These are phyloP conservation scores for Lachnellula occidentalis DNA, from an alignment of 2,329 filamentous ascomycete genomes.

Conservation along the genomic window DNA sequence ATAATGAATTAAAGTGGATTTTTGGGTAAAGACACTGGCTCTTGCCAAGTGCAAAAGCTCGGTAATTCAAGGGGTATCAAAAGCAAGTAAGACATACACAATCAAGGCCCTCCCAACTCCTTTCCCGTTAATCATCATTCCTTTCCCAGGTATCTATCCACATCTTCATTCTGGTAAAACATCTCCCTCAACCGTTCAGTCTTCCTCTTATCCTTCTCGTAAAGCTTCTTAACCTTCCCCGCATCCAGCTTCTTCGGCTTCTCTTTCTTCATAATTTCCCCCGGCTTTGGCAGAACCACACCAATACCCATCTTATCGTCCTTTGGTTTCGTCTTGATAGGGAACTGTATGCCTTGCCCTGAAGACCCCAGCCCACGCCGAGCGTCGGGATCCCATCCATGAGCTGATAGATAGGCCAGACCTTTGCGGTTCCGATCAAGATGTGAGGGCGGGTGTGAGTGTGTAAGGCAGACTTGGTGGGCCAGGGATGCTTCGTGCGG, in stretches of 20 bases:
- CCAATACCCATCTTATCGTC: conserved; percentile 72
- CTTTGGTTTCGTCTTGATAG: conserved; percentile 66
- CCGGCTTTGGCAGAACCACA: conserved; percentile 36
- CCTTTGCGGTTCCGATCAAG: conserved; percentile 68
- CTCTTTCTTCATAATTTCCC: conserved; percentile 34
- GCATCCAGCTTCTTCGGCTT: conserved; percentile 55
- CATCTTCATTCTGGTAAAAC: conserved; percentile 70
- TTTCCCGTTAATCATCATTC: conserved; percentile 5
- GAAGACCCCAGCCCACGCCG: conserved; percentile 64
- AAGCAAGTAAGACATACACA: background rate
- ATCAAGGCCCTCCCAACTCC: background rate
- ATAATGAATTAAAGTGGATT: too few species aligned
- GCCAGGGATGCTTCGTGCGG: conserved; percentile 58
- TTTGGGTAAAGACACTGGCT: too few species aligned
- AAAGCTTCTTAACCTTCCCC: conserved; percentile 61
- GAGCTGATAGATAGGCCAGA: conserved; percentile 56
- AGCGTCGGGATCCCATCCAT: conserved; percentile 72
- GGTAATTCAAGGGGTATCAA: background rate
- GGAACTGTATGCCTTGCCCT: conserved; percentile 66
- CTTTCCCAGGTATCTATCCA: conserved; percentile 56
- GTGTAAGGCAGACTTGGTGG: conserved; percentile 64
- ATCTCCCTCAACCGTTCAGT: conserved; percentile 60
- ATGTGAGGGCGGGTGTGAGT: conserved; percentile 67
- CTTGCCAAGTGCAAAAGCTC: background rate
- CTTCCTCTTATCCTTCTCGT: conserved; percentile 55